phyloP scores from a whole-genome alignment of 192 early-diverging fungal genomes.

The Coemansia sp. region DNA sequence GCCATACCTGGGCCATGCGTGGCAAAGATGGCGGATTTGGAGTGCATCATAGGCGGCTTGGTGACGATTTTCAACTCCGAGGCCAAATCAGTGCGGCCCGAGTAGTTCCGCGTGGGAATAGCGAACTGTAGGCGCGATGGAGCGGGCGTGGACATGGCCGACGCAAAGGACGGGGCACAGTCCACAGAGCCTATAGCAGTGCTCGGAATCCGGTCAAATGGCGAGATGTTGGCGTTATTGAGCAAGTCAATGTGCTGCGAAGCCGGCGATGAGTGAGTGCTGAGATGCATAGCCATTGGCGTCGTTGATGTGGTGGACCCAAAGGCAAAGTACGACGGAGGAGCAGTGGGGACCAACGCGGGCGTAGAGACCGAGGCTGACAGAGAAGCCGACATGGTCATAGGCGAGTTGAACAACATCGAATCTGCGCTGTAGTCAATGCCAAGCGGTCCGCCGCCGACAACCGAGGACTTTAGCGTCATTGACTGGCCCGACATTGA shows the following conservation, averaged over 20 bases:
- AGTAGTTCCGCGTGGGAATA: background rate
- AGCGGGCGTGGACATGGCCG: conserved; percentile 15
- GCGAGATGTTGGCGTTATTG: conserved; percentile 14
- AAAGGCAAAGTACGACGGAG: conserved; percentile 19
- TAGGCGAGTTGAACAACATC: conserved; percentile 17
- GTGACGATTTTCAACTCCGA: conserved; percentile 1
- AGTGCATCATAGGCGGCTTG: conserved; percentile 20
- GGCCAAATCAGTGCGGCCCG: background rate
- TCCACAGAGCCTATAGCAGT: conserved; percentile 3
- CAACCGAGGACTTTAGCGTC: conserved; percentile 15
- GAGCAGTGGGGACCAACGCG: conserved; percentile 10
- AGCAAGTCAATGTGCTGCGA: conserved; percentile 15
- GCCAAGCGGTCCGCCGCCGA: conserved; percentile 23
- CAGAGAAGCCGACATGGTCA: conserved; percentile 1
- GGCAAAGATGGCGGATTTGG: conserved; percentile 17
- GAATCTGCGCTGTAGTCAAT: conserved; percentile 12
- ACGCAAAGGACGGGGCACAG: conserved; percentile 10
- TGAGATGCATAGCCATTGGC: conserved; percentile 11
- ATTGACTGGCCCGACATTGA: conserved; percentile 27
- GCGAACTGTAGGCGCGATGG: background rate
- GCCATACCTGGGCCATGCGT: conserved; percentile 8
- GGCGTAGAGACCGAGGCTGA: background rate
- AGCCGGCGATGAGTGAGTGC: conserved; percentile 27
- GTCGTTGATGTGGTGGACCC: conserved; percentile 15
- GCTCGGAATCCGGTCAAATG: conserved; percentile 11